Conservation (phyloP, 2,329 filamentous ascomycete species). For the Ascochyta fabae region DNA sequence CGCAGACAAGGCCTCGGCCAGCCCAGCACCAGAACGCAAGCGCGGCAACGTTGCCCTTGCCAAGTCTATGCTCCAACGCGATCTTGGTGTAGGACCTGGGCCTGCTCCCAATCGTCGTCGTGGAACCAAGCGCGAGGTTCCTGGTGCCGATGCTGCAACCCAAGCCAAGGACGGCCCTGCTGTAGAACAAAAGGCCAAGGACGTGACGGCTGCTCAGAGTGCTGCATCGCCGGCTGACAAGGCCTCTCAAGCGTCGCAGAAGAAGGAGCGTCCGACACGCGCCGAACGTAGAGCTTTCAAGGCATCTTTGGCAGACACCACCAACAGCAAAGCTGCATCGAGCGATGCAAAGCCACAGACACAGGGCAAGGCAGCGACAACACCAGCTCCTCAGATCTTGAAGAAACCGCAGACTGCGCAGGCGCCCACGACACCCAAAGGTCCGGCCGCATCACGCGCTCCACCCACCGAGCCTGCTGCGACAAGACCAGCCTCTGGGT, state of each 20-base stretch:
- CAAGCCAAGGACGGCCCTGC: conserved; percentile 37
- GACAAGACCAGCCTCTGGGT: conserved; percentile 24
- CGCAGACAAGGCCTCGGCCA: conserved; percentile 48
- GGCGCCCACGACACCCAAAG: conserved; percentile 37
- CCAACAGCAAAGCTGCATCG: conserved; percentile 32
- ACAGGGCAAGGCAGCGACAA: conserved; percentile 29
- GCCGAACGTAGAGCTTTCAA: conserved; percentile 49
- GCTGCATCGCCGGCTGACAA: conserved; percentile 34
- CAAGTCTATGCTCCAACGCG: conserved; percentile 66
- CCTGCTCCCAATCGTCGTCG: conserved; percentile 51
- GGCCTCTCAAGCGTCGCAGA: conserved; percentile 35
- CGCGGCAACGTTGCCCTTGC: conserved; percentile 61
- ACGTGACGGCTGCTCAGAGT: conserved; percentile 23
- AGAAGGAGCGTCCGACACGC: conserved; percentile 49
- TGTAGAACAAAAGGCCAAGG: conserved; percentile 40
- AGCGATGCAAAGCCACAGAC: conserved; percentile 36
- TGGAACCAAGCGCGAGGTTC: conserved; percentile 47
- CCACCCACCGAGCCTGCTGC: conserved; percentile 41
- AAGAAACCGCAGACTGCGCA: conserved; percentile 47
- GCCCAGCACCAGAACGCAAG: conserved; percentile 56
- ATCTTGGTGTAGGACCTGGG: conserved; percentile 61
- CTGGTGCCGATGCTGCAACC: conserved; percentile 27
- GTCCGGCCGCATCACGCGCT: conserved; percentile 36
- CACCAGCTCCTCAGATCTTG: conserved; percentile 45
- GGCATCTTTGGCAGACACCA: conserved; percentile 43